Percentiles rank a stretch among this genome's conserved stretches.
These are phyloP conservation scores for Diplocarpon mali DNA, from an alignment of 2,329 filamentous ascomycete genomes.

Conservation along the genomic window DNA sequence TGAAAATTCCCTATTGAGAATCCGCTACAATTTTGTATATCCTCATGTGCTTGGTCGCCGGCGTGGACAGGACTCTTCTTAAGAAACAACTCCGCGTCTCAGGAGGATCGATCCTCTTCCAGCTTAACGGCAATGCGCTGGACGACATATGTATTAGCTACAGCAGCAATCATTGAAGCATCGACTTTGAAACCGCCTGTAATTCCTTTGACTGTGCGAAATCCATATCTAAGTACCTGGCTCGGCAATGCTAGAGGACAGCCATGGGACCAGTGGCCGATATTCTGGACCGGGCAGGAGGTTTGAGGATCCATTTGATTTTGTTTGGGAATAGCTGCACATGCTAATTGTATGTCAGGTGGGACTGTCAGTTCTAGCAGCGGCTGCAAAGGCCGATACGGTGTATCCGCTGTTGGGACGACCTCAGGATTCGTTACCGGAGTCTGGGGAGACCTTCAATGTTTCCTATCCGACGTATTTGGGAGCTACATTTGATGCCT, in stretches of 20 bases:
- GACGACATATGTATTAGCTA: constrained; percentile 21
- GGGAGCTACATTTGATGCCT: constrained; percentile 56
- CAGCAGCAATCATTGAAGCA: constrained; percentile 28
- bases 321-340: neutral
- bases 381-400: constrained; percentile 44
- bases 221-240: constrained; percentile 51
- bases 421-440: constrained; percentile 49
- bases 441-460: constrained; percentile 37
- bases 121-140: constrained; percentile 23
- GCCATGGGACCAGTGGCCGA: constrained; percentile 79
- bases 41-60: neutral
- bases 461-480: constrained; percentile 47
- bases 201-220: constrained; percentile 45
- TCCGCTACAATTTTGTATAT: neutral
- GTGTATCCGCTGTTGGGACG: constrained; percentile 56
- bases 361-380: constrained; percentile 52
- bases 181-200: constrained; percentile 45
- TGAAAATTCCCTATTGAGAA: neutral
- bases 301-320: constrained; percentile 28
- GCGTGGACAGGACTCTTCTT: neutral
- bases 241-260: constrained; percentile 55
- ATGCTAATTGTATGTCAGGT: constrained; percentile 30
- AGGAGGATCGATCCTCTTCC: neutral
- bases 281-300: constrained; percentile 67
- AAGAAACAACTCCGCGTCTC: neutral